Conservation (phyloP, 495 filamentous ascomycete species). For the Mycothermus thermophilus region DNA sequence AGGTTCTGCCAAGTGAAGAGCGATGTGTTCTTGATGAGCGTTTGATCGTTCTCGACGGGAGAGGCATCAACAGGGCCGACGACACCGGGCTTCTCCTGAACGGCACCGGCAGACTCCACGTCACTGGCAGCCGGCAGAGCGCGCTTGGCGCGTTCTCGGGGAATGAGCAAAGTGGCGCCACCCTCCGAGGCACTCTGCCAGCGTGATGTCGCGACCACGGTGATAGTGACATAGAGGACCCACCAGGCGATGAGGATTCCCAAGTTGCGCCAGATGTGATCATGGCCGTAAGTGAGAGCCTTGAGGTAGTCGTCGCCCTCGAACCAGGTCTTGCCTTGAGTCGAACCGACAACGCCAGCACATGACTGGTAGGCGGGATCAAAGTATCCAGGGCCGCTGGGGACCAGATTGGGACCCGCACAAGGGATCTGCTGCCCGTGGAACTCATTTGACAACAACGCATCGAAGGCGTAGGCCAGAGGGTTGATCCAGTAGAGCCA, state of each 20-base stretch:
- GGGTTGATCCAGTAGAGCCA: conserved; percentile 73
- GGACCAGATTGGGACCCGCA: conserved; percentile 38
- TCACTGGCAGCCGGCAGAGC: not conserved
- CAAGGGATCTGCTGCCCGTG: conserved; percentile 37
- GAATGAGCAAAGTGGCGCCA: conserved; percentile 19
- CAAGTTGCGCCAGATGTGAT: conserved; percentile 70
- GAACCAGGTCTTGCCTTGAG: conserved; percentile 38
- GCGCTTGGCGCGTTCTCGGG: conserved; percentile 21
- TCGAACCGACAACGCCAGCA: conserved; percentile 37
- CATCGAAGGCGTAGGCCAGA: conserved; percentile 59
- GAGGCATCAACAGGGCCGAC: conserved; percentile 12
- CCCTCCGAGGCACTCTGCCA: conserved; percentile 34
- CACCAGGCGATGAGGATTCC: conserved; percentile 57
- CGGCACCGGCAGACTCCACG: conserved; percentile 19
- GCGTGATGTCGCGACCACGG: conserved; percentile 41
- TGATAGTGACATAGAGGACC: conserved; percentile 52
- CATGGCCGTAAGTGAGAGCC: conserved; percentile 46
- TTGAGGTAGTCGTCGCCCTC: conserved; percentile 46
- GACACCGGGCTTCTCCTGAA: conserved; percentile 29
- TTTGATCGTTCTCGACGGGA: conserved; percentile 23
- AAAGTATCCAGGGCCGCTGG: conserved; percentile 42
- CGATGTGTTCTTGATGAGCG: conserved; percentile 35
- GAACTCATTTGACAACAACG: conserved; percentile 56
- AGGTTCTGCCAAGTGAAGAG: conserved; percentile 50
- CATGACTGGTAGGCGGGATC: conserved; percentile 43